Base-by-base conservation (phyloP, 768 basidiomycete species). In the Phylloporus scabripes region DNA sequence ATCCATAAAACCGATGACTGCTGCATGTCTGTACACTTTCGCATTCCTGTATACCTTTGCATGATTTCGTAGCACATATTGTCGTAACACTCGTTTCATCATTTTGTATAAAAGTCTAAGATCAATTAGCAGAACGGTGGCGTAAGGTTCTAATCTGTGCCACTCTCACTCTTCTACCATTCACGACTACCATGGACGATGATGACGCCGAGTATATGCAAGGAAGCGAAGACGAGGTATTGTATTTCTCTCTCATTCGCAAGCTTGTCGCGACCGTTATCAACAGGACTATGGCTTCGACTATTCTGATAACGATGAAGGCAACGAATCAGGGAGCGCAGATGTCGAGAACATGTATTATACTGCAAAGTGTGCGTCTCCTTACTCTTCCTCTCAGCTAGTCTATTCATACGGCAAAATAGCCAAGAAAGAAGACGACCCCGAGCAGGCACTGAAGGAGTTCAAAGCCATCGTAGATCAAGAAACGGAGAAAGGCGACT, bases 281-380 rank as follows among this genome's bases (percentile, higher is more conserved):
- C 24, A 32, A 49, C 62, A 93, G 91, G 92, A 92, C 61, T 96
- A 96, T 69, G 92, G 82, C 57, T 97, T 98, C 67, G 91, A 93
- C 69, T 99, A 97, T 70, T 94, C 93, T 37, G 94, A 92, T 68
- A 85, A 80, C 44, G 91, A 88, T 31, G 88, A 88, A 24, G 88
- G 78, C 24, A 82, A 90, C 48, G 87, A 87, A 58, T 77, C 81
- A 1, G 87, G 79, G 42, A 88, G 81, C 46, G 87, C 82, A 21
- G 94, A 96, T 69, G 82, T 96, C 39, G 96, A 99, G 73, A 99
- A 99, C 64, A 82, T 93, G 80, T 99, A 99, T 71, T 98, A 98
- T 67, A 87, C 85, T 42, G 96, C 96, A 10, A 99, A 99, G 70
- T 84, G 95, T 97, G 56, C 45, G 85, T 68, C 33, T 14, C 48